These are phyloP conservation scores for Curvularia hawaiiensis DNA, from an alignment of 2,329 filamentous ascomycete species.

Conservation along the genomic window DNA sequence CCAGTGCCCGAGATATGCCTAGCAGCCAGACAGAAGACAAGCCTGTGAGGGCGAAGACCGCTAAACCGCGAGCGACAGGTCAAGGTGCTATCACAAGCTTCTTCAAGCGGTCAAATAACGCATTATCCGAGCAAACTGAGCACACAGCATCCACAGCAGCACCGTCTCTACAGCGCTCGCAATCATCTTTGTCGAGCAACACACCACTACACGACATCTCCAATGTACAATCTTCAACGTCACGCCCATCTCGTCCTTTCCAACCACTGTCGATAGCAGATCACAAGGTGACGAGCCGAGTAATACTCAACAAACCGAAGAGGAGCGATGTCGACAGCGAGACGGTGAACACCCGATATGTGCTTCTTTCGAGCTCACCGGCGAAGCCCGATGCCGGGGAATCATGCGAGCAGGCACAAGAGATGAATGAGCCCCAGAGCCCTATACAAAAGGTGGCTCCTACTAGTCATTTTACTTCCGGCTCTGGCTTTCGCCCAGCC, in stretches of 20 bases:
- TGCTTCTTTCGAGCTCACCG: conserved; percentile 53
- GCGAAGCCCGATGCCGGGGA: conserved; percentile 35
- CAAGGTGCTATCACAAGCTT: conserved; percentile 61
- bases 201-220: conserved; percentile 41
- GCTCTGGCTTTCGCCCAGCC: conserved; percentile 41
- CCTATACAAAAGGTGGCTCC: conserved; percentile 15
- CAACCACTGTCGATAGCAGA: conserved; percentile 33
- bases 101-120: conserved; percentile 48
- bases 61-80: conserved; percentile 49
- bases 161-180: conserved; percentile 27
- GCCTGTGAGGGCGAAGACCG: conserved; percentile 20
- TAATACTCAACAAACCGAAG: conserved; percentile 41
- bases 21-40: conserved; percentile 22
- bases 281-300: conserved; percentile 41
- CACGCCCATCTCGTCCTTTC: conserved; percentile 23
- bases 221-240: conserved; percentile 28
- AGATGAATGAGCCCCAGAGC: conserved; percentile 11
- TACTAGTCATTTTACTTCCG: background rate
- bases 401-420: conserved; percentile 10
- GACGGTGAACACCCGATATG: conserved; percentile 51
- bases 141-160: conserved; percentile 2
- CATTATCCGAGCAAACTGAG: conserved; percentile 20
- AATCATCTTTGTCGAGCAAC: conserved; percentile 22
- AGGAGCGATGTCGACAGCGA: conserved; percentile 27
- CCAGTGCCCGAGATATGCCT: conserved; percentile 32